Conservation (phyloP, 352 stramenopile genomes). For the Peronospora destructor region DNA sequence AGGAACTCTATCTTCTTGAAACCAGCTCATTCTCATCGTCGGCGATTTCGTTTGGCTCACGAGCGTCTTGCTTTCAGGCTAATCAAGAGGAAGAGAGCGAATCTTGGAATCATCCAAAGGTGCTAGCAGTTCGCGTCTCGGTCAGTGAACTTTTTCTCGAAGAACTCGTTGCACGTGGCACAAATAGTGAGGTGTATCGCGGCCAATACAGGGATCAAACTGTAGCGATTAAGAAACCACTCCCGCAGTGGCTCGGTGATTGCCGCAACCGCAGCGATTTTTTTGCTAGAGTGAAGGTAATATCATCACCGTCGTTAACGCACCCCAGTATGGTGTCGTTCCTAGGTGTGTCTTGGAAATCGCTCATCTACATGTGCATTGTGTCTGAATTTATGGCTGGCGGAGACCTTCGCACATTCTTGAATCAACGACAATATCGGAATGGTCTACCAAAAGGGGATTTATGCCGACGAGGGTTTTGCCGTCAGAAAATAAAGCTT, state of each 20-base stretch:
- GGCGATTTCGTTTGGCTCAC: conserved; percentile 20
- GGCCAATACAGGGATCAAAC: conserved; percentile 31
- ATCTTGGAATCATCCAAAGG: conserved; percentile 24
- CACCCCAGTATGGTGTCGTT: conserved; percentile 43
- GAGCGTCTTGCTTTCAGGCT: conserved; percentile 6
- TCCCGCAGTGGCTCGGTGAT: conserved; percentile 40
- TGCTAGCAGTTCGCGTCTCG: conserved; percentile 18
- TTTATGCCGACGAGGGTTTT: conserved; percentile 24
- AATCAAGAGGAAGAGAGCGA: conserved; percentile 4
- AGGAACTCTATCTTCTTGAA: conserved; percentile 20
- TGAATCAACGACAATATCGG: conserved; percentile 30
- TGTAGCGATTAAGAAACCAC: conserved; percentile 54
- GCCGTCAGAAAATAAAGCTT: conserved; percentile 39
- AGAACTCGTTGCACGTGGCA: conserved; percentile 27
- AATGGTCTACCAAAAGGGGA: conserved; percentile 5
- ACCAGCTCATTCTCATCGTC: conserved; percentile 14
- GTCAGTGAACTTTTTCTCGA: conserved; percentile 24
- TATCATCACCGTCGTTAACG: conserved; percentile 33
- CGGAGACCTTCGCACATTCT: conserved; percentile 38
- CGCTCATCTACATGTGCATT: conserved; percentile 38
- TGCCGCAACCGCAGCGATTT: conserved; percentile 37
- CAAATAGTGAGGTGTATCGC: conserved; percentile 56
- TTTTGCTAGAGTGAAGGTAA: conserved; percentile 36
- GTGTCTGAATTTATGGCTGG: conserved; percentile 55
- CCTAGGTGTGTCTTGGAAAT: conserved; percentile 46